A percentile compares a stretch with the other conserved stretches of the same genome.
Conservation (phyloP, 306 rosid species). For the Mimosa bimucronata region DNA sequence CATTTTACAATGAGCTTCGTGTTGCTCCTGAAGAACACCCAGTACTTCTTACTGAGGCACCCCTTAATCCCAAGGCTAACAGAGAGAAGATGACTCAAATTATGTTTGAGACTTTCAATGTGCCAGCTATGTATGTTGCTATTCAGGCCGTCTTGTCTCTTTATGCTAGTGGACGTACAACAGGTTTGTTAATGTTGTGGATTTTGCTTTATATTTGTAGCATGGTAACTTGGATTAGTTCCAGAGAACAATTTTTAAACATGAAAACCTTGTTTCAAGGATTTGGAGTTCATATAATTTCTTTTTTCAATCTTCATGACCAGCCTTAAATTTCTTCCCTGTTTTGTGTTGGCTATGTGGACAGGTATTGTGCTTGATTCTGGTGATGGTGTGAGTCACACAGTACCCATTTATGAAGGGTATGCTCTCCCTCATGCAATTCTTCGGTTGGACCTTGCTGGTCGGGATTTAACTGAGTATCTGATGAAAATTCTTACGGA, state of each 20-base stretch:
- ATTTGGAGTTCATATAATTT: slow-evolving; percentile 22
- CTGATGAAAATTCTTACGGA: slow-evolving; percentile 71
- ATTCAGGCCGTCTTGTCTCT: slow-evolving; percentile 69
- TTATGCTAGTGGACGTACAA: slow-evolving; percentile 79
- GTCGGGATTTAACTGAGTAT: slow-evolving; percentile 72
- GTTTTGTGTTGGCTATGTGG: slow-evolving; percentile 27
- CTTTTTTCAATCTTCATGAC: not conserved
- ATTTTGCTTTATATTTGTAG: slow-evolving; percentile 15
- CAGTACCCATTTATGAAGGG: slow-evolving; percentile 77
- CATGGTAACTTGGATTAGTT: slow-evolving; percentile 12
- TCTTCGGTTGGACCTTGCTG: slow-evolving; percentile 77
- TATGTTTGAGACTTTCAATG: slow-evolving; percentile 70
- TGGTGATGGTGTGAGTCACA: slow-evolving; percentile 84
- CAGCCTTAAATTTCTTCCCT: not conserved
- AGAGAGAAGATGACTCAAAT: slow-evolving; percentile 86
- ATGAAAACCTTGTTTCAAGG: not conserved
- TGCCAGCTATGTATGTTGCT: slow-evolving; percentile 70
- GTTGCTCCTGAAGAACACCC: slow-evolving; percentile 82
- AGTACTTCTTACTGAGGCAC: slow-evolving; percentile 77
- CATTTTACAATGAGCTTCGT: slow-evolving; percentile 70
- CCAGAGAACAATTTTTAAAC: not conserved
- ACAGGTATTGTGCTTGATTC: slow-evolving; percentile 78
- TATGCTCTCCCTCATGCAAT: slow-evolving; percentile 79
- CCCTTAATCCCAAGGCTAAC: slow-evolving; percentile 76
- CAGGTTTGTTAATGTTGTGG: slow-evolving; percentile 49